Percentiles rank a stretch among this genome's conserved stretches.
These are phyloP conservation scores for Pezicula neosporulosa DNA, from an alignment of 2,329 filamentous ascomycete species.

Conservation along the genomic window DNA sequence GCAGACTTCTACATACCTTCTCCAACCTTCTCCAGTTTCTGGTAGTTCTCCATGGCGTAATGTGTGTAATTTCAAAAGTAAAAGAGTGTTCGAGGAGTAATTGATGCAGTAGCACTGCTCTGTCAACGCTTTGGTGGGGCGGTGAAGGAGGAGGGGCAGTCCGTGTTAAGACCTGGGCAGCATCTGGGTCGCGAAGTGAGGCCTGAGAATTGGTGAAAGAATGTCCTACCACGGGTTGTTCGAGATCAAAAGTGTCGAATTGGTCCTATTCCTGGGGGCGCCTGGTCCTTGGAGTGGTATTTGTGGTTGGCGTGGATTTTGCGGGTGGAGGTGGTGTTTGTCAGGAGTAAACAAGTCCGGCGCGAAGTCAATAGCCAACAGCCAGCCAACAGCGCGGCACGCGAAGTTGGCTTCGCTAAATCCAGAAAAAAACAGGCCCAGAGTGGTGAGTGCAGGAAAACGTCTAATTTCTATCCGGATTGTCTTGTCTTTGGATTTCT, in stretches of 20 bases:
- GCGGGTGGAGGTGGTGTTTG: background rate
- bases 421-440: no score
- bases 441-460: no score
- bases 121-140: conserved; percentile 21
- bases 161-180: conserved; percentile 13
- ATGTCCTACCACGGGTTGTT: background rate
- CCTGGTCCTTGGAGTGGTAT: conserved; percentile 7
- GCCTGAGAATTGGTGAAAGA: background rate
- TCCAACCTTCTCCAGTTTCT: conserved; percentile 94
- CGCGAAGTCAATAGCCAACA: conserved; percentile 12
- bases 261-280: conserved; percentile 9
- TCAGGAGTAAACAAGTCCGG: conserved; percentile 5
- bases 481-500: no score
- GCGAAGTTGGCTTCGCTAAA: background rate
- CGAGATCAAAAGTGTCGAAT: conserved; percentile 5
- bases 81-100: conserved; percentile 26
- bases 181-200: conserved; percentile 12
- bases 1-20: conserved; percentile 63
- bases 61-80: conserved; percentile 11
- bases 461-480: no score
- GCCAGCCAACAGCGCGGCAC: conserved; percentile 9
- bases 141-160: conserved; percentile 29
- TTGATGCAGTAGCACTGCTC: conserved; percentile 24
- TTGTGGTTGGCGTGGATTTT: conserved; percentile 9
- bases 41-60: conserved; percentile 82